Evolutionary conservation across 768 basidiomycete species (phyloP), one percentile per base, ranked within the genome.

Genomic region (Calvatia gigantea): DNA sequence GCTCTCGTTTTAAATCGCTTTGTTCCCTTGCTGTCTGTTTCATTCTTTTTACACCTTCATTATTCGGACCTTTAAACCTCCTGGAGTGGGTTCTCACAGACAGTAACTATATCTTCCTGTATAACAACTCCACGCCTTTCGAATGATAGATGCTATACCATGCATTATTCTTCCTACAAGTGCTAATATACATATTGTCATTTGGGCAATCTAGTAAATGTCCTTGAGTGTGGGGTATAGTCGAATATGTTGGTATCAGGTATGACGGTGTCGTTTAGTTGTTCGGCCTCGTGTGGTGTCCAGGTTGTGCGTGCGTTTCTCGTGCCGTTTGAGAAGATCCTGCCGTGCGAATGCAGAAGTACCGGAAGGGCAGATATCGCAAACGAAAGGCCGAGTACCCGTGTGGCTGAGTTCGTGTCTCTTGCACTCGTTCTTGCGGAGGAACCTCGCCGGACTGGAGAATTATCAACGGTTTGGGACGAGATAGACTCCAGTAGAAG

Each of bases 401-500:
- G 73, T 78, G 62, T 89, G 87, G 57, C 80, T 83, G 12, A 81
- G 74, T 66, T 87, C 85, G 58, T 89, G 87, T 25, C 87, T 81
- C 64, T 87, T 88, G 71, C 85, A 87, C 65, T 89, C 87, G 62
- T 89, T 88, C 67, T 85, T 88, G 56, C 87, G 83, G 56, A 87
- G 64, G 70, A 89, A 89, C 11, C 82, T 74, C 56, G 84, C 74
- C 2, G 79, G 67, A 64, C 87, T 89, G 49, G 11, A 48, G 23
- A 33, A n/a, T 17, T 45, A 23, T 14, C 44, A 7, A 51, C 14
- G 62, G 51, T 53, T 45, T 46, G 31, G 35, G 25, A 27, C 49
- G 19, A 23, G 4, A 9, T 15, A 3, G 2, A 15, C 15, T 25
- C n/a, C n/a, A n/a, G n/a, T 25, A 29, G 29, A 37, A 41, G 6